Evolutionary conservation across 176 grass and related monocot species (phyloP), one percentile per base, ranked within the genome.

Genomic region (Calamus simplicifolius): DNA sequence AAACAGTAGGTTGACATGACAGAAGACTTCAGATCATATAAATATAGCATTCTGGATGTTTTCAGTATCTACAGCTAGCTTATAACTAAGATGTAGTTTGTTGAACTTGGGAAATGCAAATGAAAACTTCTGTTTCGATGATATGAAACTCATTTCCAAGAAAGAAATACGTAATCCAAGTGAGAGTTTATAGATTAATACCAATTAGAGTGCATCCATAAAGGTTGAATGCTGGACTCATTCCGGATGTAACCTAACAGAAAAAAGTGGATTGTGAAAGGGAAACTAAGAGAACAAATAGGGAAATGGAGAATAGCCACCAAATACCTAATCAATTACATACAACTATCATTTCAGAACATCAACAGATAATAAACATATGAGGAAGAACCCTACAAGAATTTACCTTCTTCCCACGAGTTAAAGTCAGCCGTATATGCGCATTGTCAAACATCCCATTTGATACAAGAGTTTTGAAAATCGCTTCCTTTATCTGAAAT

Each of bases 391-490:
- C 7, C 7, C 6, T 43, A 4, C 27, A 56, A 57, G 59, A 52
- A 70, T 80, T 62, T 75, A 97, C 92, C 86, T 97, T 97, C 56
- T 97, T 80, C 6, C 92, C 92, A 77, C 92, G 83, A 29, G 87
- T 90, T 56, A 97, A 75, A 59, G 92, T 97, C 58, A 97, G 83
- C 65, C 92, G 85, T 67, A 90, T 82, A 81, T 97, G 92, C 67
- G 92, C 81, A 85, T 96, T 88, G 70, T 88, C 66, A 56, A 90
- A 90, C 92, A 97, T 97, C 35, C 92, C 92, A 87, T 97, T 97
- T 29, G 75, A 66, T 54, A 80, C 82, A 48, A 90, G 81, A 68
- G 92, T 97, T 75, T 82, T 90, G 80, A 88, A 97, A 51, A 97
- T 89, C 18, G 87, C 83, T 52, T 85, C 83, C 66, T 90, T 90